Evolutionary conservation across 169 alveolate species (phyloP), one percentile per base, ranked within the genome.

Genomic region (Plasmodium falciparum): DNA sequence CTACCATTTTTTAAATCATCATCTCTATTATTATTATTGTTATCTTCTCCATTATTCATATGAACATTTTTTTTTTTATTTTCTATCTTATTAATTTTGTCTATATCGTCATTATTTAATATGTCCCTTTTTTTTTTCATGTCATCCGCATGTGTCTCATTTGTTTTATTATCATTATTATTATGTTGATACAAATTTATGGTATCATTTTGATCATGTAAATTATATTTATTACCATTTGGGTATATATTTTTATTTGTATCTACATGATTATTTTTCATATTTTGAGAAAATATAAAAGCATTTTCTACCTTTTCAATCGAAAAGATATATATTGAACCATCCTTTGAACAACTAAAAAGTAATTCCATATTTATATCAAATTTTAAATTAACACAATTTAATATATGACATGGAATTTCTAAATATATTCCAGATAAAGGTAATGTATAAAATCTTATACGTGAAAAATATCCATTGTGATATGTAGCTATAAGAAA

Each of bases 271-370:
- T 62, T 22, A 62, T n/a, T 43, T 7, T 20, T 20, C n/a, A 43
- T 26, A 50, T 26, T 49, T 49, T 59, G 24, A 0, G 62, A 26
- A 2, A 8, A 45, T 22, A 66, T 50, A 50, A 78, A 65, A 26
- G 20, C 20, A 15, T 69, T 52, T 1, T 78, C 86, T 15, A 71
- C 59, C 59, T 83, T 56, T 43, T 83, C 91, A 4, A 83, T 70
- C 15, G 91, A 67, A 49, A 83, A 83, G 11, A 83, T 83, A 50
- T 83, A 83, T 54, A 83, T 71, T 11, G 83, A 69, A 3, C 91
- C 91, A 83, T 69, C 85, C 52, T 50, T 83, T 9, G 91, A 83
- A 29, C 91, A 83, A 49, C 91, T 83, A 83, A 83, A 83, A 7
- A 83, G 59, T 6, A 83, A 20, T 15, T 83, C 91, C 52, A 50